Conservation (phyloP, 2,329 filamentous ascomycete species). For the Aspergillus novoparasiticus region DNA sequence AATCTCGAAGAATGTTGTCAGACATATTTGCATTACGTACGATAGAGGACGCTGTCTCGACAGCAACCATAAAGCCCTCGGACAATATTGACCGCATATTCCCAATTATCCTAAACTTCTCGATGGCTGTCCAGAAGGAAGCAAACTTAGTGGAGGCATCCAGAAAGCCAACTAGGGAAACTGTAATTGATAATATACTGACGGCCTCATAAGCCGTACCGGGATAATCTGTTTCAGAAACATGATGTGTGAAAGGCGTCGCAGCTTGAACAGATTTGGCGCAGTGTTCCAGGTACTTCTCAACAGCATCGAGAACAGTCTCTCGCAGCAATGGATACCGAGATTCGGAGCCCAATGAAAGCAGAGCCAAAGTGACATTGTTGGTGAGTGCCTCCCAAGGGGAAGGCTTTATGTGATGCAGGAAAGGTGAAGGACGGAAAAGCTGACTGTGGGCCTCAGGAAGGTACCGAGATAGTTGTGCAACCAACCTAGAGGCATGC, state of each 20-base stretch:
- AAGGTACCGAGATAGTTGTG: slow-evolving; percentile 80
- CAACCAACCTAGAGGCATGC: slow-evolving; percentile 76
- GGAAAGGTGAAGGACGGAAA: slow-evolving; percentile 78
- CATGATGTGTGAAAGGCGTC: slow-evolving; percentile 59
- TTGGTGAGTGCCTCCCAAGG: slow-evolving; percentile 84
- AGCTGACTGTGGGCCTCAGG: slow-evolving; percentile 79
- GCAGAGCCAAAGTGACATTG: slow-evolving; percentile 75
- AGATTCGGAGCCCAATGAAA: slow-evolving; percentile 72
- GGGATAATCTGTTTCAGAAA: slow-evolving; percentile 51
- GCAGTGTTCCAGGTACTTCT: slow-evolving; percentile 73
- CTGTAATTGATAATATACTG: slow-evolving; percentile 72
- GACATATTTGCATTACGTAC: slow-evolving; percentile 76
- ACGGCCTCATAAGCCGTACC: slow-evolving; percentile 60
- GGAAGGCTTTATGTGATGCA: slow-evolving; percentile 80
- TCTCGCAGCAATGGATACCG: slow-evolving; percentile 67
- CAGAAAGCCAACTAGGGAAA: slow-evolving; percentile 88
- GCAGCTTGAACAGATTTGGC: slow-evolving; percentile 60
- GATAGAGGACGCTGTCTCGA: slow-evolving; percentile 88
- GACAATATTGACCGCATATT: slow-evolving; percentile 74
- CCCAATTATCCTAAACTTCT: slow-evolving; percentile 73
- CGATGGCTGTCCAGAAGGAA: slow-evolving; percentile 76
- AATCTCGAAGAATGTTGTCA: slow-evolving; percentile 72
- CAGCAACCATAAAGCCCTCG: slow-evolving; percentile 78
- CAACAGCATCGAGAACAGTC: slow-evolving; percentile 66
- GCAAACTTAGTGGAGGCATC: slow-evolving; percentile 77